Evolutionary conservation across 2,329 filamentous ascomycete species (phyloP), one percentile per base, ranked within the genome.

Genomic region (Ceratocystiopsis minuta): DNA sequence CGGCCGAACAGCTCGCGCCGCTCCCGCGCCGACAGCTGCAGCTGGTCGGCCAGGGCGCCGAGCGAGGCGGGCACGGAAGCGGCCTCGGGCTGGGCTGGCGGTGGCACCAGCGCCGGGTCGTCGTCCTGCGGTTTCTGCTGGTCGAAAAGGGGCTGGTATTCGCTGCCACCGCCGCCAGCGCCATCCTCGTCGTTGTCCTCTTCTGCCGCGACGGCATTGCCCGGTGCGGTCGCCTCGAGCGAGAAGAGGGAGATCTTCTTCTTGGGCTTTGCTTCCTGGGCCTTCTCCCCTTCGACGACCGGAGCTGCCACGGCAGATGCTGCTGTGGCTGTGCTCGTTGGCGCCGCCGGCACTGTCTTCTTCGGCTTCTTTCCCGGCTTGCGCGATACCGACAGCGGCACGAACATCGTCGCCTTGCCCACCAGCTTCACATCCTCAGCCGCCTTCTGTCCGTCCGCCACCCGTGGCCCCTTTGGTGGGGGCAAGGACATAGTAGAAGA

Each of bases 1-100:
- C 87, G 80, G 1, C 88, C 88, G 54, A 96, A 88, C 4, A 96
- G 72, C 55, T 92, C 86, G 36, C 88, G 78, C 35, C 78, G 71
- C 49, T 84, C 78, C 0, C 81, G 69, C 6, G 76, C 72, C 4
- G 84, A 82, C 14, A 95, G 73, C 48, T 90, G 81, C 34, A 95
- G 70, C 47, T 84, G 78, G 43, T 78, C 63, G 4, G 85, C 85
- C 39, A 94, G 77, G 42, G 69, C 66, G 50, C 74, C 68, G 14
- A 94, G 70, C 5, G 24, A 28, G 5, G 24, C 24, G 9, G 24
- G 24, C 6, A 10, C 9, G 24, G 24, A 10, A 10, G 24, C 5
- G 24, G 7, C 9, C 9, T 28, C 24, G 2, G 24, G 24, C 24
- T n/a, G n/a, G n/a, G n/a, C n/a, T n/a, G 24, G 5, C 24, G 24